Conservation (phyloP, 2,329 filamentous ascomycete species). For the Hawksworthiomyces lignivorus region DNA sequence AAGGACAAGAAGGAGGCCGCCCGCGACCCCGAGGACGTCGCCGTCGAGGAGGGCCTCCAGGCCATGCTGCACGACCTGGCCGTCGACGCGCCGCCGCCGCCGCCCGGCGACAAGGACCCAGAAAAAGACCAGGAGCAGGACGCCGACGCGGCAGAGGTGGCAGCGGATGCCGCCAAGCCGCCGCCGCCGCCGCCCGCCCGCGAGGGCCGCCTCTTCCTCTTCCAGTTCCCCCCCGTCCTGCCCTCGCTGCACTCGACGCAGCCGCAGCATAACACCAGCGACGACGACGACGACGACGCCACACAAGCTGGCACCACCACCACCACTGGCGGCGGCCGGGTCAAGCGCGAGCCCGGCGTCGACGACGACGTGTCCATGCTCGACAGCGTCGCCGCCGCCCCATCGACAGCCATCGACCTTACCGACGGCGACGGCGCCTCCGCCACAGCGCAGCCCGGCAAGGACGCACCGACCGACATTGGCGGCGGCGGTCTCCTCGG, state of each 20-base stretch:
- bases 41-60: conserved; percentile 32
- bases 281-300: conserved; percentile 1
- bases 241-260: conserved; percentile 39
- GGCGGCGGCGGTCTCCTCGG: conserved; percentile 48
- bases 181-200: too few species aligned
- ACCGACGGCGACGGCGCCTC: conserved; percentile 25
- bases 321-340: conserved; percentile 7
- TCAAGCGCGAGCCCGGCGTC: conserved; percentile 33
- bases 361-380: conserved; percentile 30
- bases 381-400: conserved; percentile 22
- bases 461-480: conserved; percentile 15
- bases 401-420: conserved; percentile 32
- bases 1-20: conserved; percentile 17
- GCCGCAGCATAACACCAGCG: neutral
- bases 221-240: conserved; percentile 56
- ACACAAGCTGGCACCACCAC: neutral
- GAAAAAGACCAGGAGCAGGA: conserved; percentile 8
- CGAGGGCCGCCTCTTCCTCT: conserved; percentile 54
- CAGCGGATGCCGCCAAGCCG: conserved; percentile 1
- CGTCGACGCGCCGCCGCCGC: conserved; percentile 14
- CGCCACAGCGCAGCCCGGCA: too few species aligned
- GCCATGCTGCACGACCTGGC: conserved; percentile 37
- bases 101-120: neutral
- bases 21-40: conserved; percentile 28
- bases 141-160: neutral